Evolutionary conservation across 164 flowering plant genomes (phyloP), one percentile per base, ranked within the genome.

Genomic region (Aristolochia californica): DNA sequence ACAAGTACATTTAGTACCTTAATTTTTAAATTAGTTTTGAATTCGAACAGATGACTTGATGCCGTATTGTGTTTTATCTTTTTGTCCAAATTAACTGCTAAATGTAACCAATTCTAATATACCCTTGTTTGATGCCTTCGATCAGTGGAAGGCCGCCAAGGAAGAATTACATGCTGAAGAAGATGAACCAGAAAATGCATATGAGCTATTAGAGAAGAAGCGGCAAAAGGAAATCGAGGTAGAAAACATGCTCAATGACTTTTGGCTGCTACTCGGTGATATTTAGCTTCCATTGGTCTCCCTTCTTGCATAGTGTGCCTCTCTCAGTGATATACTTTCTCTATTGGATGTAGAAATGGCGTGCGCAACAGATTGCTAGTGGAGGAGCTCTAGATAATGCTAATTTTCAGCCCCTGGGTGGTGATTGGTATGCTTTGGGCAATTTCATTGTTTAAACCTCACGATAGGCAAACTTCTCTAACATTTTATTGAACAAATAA

Each of bases 91-190:
- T 34, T 5, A 34, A 34, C 1, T 34, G 40, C 40, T 34, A 2
- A 28, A 12, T 34, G 40, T 34, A 34, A 34, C n/a, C 40, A 34
- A 34, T 34, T 34, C 40, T 34, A 34, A 34, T 2, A 34, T 9
- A 34, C 40, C 10, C 10, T 34, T 2, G 40, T 4, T 34, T 34
- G 40, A 34, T 28, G 7, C 2, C n/a, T 28, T 28, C 40, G 10
- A 34, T 34, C 72, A 94, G 99, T 94, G 99, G 96, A 94, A 83
- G 65, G 99, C 97, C 56, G 99, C 91, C 16, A 87, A 94, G 74
- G 97, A 90, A 66, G 97, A 94, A 74, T 60, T 94, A 72, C 78
- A 81, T 26, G 95, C 76, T 43, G 89, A 82, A 62, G 95, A 91
- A 68, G 89, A 87, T 48, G 90, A 93, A 69, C 88, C 84, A 57